phyloP scores from a whole-genome alignment of 768 basidiomycete genomes.

The Boletus reticulatus region DNA sequence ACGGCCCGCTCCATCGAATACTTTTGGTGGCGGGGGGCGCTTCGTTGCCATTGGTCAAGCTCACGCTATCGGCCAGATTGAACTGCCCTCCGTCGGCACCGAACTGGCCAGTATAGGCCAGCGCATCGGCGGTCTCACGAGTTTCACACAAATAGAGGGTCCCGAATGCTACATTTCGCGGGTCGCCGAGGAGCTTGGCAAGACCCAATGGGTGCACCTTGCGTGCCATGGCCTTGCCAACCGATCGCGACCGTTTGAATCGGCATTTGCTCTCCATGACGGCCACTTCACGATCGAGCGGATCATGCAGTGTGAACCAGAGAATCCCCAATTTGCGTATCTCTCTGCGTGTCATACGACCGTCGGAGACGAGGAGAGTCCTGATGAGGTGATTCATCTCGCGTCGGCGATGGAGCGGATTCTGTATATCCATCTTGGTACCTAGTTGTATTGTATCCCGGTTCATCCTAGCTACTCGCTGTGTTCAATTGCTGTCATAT shows the following conservation, averaged over 20 bases:
- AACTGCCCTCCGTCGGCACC: background rate
- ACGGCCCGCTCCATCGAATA: background rate
- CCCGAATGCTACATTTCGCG: background rate
- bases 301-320: background rate
- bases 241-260: too few relatives aligned
- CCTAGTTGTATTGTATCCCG: background rate
- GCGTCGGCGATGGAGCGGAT: background rate
- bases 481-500: too few relatives aligned
- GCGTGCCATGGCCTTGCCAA: too few relatives aligned
- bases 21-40: too few relatives aligned
- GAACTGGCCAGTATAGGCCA: background rate
- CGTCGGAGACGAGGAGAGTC: background rate
- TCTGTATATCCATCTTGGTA: background rate
- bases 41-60: background rate
- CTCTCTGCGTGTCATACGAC: background rate
- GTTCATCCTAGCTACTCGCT: too few relatives aligned
- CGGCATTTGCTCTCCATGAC: too few relatives aligned
- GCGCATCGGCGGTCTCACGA: background rate
- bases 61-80: background rate
- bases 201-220: too few relatives aligned
- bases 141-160: background rate
- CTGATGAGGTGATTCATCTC: background rate
- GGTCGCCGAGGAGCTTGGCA: too few relatives aligned
- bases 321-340: background rate
- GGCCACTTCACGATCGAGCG: background rate